These are phyloP conservation scores for Aspergillus sp. DNA, from an alignment of 2,329 filamentous ascomycete species.

Conservation along the genomic window DNA sequence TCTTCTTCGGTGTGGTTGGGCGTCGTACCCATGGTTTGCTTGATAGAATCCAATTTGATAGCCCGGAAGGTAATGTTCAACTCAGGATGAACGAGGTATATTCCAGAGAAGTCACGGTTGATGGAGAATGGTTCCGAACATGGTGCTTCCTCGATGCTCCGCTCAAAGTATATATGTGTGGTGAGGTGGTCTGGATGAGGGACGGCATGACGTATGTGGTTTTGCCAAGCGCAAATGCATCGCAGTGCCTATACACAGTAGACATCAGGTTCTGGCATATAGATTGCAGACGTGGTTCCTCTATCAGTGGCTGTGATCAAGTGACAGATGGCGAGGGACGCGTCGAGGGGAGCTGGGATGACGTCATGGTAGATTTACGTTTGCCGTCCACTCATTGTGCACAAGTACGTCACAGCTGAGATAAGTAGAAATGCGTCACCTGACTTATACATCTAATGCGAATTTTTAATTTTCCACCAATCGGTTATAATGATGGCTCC, in stretches of 20 bases:
- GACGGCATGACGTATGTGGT: background rate
- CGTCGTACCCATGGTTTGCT: constrained; percentile 4
- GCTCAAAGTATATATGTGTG: background rate
- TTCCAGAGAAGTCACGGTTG: background rate
- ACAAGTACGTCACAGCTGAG: no score
- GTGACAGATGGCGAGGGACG: background rate
- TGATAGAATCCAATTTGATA: constrained; percentile 5
- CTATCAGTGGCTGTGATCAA: background rate
- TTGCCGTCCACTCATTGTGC: no score
- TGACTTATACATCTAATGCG: background rate
- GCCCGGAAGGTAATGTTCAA: no score
- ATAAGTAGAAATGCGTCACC: background rate
- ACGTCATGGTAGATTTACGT: background rate
- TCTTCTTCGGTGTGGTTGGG: constrained; percentile 22
- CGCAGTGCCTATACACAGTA: background rate
- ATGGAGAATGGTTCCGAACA: background rate
- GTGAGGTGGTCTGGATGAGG: background rate
- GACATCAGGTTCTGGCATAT: background rate
- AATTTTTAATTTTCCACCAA: background rate
- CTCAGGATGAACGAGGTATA: background rate
- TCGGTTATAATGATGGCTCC: background rate
- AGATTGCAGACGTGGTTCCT: background rate
- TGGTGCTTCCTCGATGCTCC: background rate
- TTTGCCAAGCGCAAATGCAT: background rate
- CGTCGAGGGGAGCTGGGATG: background rate